Base-by-base conservation (phyloP, 192 early-diverging fungal species). In the Backusella morwellensis region DNA sequence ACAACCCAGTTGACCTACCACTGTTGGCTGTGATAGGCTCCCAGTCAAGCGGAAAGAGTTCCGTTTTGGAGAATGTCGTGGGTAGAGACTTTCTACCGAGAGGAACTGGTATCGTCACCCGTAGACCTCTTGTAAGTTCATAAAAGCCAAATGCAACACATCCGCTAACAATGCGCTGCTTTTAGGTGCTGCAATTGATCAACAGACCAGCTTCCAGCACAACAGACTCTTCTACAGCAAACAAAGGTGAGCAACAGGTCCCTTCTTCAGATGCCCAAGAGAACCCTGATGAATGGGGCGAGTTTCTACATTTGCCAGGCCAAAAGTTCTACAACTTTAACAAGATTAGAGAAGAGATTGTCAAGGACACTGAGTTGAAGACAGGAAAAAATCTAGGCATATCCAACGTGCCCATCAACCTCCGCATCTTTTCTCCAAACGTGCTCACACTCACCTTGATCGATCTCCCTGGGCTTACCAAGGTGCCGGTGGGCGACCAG, bases 11-110 rank as follows among this genome's bases (percentile, higher is more conserved):
- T 8, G 95, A 96, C 87, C 77, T 96, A 75, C 95, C 95, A 34
- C 95, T 95, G 80, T 94, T 95, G 79, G 90, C 92, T 50, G 94
- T 95, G 42, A 93, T 95, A 81, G 94, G 94, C 66, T 93, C 92
- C 36, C 94, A 95, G 82, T 92, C 90, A 74, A 91, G 89, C 82
- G 98, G 98, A 42, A 99, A 99, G 86, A 94, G 92, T 79, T 98
- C 97, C 19, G 98, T 99, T 32, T 91, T 99, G 41, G 98, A 99
- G 76, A 99, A 99, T 86, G 96, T 99, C 91, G 98, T 99, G 29
- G 98, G 98, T 38, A 87, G 95, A 74, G 98, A 99, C 88, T 99
- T 99, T 87, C 81, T 99, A 77, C 98, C 98, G 42, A 88, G 98
- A 78, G 98, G 98, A 21, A 93, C 92, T 21, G 97, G 97, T 36